Base-by-base conservation (phyloP, 2,329 filamentous ascomycete genomes). In the Arthrobotrys iridis region DNA sequence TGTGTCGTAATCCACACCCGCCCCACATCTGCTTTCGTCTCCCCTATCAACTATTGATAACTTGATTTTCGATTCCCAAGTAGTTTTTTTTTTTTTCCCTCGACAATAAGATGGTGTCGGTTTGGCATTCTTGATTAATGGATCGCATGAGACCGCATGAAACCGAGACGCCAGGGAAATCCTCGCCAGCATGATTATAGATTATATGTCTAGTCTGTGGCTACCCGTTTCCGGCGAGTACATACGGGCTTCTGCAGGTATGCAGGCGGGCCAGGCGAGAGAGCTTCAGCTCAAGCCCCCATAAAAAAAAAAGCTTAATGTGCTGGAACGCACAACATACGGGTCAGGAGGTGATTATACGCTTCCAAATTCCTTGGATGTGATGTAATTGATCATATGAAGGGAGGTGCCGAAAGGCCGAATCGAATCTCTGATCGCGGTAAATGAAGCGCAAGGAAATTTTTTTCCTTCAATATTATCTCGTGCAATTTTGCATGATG, bases 141-240 rank as follows among this genome's bases (percentile, higher is more conserved):
- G 41, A 67, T 75, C 57, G 71, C 71, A 75, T 68, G 63, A 68
- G 68, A 66, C 62, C 68, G 68, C 59, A 72, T 72, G 67, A 72
- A 72, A 72, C 67, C 63, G 63, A 72, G 59, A 60, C 26, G 48
- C 59, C 55, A 70, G 59, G 58, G 20, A 58, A 52, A 60, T 46
- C 58, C 55, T 52, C 59, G 43, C 43, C 35, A 48, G 50, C 30
- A 26, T 26, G 24, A 28, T 13, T 20, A n/a, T 15, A 4, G 33
- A 2, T 41, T 60, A 18, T 68, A 41, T 59, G 11, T 37, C 11
- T 33, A 20, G n/a, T 58, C 71, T 75, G 63, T 63, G 71, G 71
- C 71, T 68, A 75, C 58, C 63, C 58, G 46, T 68, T 75, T 75
- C 71, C 58, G 63, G 60, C 68, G 60, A 74, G 68, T 74, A 59